Base-by-base conservation (phyloP, 2,329 filamentous ascomycete genomes). In the Chaetomium strumarium region DNA sequence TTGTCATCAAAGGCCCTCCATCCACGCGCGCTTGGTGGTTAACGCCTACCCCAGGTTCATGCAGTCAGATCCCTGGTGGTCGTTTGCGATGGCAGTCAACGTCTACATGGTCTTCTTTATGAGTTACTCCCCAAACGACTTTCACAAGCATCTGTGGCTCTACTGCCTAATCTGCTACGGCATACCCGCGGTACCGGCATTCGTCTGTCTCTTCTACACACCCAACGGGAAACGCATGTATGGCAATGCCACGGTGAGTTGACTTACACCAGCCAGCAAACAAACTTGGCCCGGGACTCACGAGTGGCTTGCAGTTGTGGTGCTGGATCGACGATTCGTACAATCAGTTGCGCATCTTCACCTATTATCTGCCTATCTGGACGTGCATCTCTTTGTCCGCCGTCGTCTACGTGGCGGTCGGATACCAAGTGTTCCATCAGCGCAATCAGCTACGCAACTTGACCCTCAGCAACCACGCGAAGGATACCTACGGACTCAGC, bases 11-110 rank as follows among this genome's bases (percentile, higher is more conserved):
- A 37, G 3, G 8, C 34, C 12, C 13, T 37, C 34, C 31, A 12
- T 5, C 16, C 8, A 12, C 11, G n/a, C 29, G n/a, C n/a, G n/a
- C 6, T 2, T n/a, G 13, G 10, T n/a, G 13, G 10, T 31, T 52
- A 20, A 53, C 29, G 39, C 10, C 5, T n/a, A 43, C 42, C 20
- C 3, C 57, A 88, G 84, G 81, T 90, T 89, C 67, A 86, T 88
- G 80, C 84, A 86, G 59, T 85, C 84, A 5, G 85, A 89, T 67
- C 82, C 84, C 0, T 78, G 86, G 70, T 90, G 84, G 86, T 87
- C 86, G 0, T 79, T 90, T 49, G 85, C 85, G 58, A 92, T 93
- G 88, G 86, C 88, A 3, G 75, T 85, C 64, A 93, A 92, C 63
- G 88, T 92, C 56, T 88, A 86, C 62, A 76, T 91, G 47, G 79